Percentiles rank a stretch among this genome's conserved stretches.
phyloP scores from a whole-genome alignment of 2,329 filamentous ascomycete species.

The Cladosporium sp. region DNA sequence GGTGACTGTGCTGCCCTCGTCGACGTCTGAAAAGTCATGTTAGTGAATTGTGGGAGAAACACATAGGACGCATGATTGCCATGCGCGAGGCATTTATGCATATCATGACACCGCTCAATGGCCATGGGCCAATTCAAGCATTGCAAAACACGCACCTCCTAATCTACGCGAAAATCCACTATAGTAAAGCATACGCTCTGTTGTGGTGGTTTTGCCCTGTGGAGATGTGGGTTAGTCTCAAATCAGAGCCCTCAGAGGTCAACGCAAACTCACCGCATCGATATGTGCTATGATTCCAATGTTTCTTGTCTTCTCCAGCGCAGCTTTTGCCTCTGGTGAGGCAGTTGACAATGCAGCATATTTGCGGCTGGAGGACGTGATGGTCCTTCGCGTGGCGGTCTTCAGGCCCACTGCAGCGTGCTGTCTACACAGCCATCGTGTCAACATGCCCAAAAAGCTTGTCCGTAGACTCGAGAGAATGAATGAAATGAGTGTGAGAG shows the following conservation, averaged over 20 bases:
- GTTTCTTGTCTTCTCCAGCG: conserved; percentile 63
- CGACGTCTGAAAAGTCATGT: conserved; percentile 62
- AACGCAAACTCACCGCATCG: conserved; percentile 61
- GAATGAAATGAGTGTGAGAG: neutral
- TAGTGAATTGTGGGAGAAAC: neutral
- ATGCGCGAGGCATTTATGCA: too few relatives aligned
- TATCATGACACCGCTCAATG: too few relatives aligned
- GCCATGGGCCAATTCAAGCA: too few relatives aligned
- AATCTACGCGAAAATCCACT: conserved; percentile 84
- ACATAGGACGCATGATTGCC: too few relatives aligned
- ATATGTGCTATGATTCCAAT: conserved; percentile 99
- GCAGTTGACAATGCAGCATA: conserved; percentile 7
- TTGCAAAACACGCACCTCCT: conserved; percentile 54
- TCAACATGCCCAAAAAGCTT: conserved; percentile 6
- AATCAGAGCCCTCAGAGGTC: neutral
- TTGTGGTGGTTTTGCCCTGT: conserved; percentile 92
- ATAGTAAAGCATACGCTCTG: conserved; percentile 98
- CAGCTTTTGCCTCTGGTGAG: conserved; percentile 9
- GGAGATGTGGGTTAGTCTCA: neutral
- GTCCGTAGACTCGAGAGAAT: neutral
- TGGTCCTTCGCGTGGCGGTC: conserved; percentile 7
- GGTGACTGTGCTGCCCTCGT: conserved; percentile 93
- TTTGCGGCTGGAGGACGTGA: conserved; percentile 10
- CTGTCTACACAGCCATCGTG: conserved; percentile 21
- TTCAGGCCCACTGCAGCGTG: conserved; percentile 3